Evolutionary conservation across 352 stramenopile genomes (phyloP), one percentile per base, ranked within the genome.

Genomic region (Phytophthora pistaciae): DNA sequence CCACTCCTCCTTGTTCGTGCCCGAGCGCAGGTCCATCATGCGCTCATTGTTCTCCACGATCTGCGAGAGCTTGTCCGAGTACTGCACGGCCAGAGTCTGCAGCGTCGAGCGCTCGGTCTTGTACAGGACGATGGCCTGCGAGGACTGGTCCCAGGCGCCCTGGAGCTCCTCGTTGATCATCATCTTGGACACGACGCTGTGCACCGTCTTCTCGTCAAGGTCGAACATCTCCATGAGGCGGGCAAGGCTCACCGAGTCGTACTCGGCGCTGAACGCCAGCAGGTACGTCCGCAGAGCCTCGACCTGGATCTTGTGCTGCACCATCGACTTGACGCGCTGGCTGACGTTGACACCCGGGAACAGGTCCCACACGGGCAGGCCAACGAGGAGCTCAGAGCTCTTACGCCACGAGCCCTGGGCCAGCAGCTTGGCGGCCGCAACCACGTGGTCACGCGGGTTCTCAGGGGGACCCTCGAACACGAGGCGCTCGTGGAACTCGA

Each of bases 101-200:
- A 99, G 80, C 5, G 83, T 88, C 65, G 94, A 99, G 36, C 96
- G 93, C 73, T 99, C 94, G 40, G 94, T 92, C 78, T 98, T 97
- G 74, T 98, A 92, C 71, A 99, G 85, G 56, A 98, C 85, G 69
- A 99, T 98, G 29, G 96, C 98, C 80, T 99, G 90, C 59, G 98
- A 99, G 14, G 95, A 96, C 86, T 99, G 96, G 85, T 99, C 98
- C 97, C 97, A 99, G 48, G 91, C 97, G 50, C 95, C 98, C 70
- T 97, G 91, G 3, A 99, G 87, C 79, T 99, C 97, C 55, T 97
- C 90, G 71, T 98, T 99, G 85, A 99, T 99, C 88, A 99, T 99
- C 97, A 99, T 99, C 79, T 99, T 99, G 55, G 93, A 99, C 36
- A 99, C 94, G n/a, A 99, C 92, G 62, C 87, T 97, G 85, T 99